Conservation (phyloP, 106 monocot genomes). For the Agapanthus africanus region DNA sequence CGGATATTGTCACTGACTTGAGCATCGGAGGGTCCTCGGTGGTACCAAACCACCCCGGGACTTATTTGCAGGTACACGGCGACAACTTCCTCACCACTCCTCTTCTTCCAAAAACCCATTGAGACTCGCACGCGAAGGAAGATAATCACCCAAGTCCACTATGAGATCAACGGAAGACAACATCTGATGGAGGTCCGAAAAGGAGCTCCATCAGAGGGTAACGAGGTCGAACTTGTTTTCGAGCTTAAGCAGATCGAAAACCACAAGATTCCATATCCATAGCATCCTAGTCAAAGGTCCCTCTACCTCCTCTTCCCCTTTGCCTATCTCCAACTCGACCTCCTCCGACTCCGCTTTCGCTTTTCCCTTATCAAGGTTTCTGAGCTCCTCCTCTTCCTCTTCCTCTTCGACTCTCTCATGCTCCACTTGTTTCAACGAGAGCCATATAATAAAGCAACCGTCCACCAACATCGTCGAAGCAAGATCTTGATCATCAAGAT, state of each 20-base stretch:
- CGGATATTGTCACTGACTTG: no score
- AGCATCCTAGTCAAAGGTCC: not conserved
- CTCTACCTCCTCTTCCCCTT: slow-evolving; percentile 4
- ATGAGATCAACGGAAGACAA: no score
- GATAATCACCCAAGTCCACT: no score
- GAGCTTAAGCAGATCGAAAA: slow-evolving; percentile 10
- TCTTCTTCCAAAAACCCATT: no score
- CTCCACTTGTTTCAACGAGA: not conserved
- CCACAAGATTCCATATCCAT: slow-evolving; percentile 4
- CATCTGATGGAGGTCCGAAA: no score
- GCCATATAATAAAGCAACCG: no score
- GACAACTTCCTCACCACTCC: no score
- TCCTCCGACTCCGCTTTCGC: not conserved
- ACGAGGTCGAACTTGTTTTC: slow-evolving; percentile 3
- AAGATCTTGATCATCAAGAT: not conserved
- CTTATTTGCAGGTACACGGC: no score
- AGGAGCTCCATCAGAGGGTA: not conserved
- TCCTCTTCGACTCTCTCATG: not conserved
- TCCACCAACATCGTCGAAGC: not conserved
- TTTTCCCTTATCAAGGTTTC: slow-evolving; percentile 5
- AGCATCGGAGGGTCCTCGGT: no score
- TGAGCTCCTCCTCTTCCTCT: not conserved
- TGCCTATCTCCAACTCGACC: not conserved
- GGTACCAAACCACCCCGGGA: no score
- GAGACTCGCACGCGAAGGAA: no score